Base-by-base conservation (phyloP, 805 yeast species). In the Wickerhamiella brachini region DNA sequence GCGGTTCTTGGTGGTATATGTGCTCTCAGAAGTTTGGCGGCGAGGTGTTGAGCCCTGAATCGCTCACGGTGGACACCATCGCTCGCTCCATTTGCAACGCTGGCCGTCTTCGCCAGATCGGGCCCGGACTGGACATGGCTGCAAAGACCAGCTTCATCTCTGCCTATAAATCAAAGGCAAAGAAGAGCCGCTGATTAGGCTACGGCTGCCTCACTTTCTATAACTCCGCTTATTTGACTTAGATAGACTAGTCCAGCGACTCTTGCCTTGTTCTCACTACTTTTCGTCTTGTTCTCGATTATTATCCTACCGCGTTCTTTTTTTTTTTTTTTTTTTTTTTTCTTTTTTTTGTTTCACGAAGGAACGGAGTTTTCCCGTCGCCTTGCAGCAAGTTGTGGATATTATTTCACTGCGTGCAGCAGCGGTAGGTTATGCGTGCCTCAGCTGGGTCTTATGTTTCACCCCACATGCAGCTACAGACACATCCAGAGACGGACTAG, bases 41-140 rank as follows among this genome's bases (percentile, higher is more conserved):
- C 12, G 60, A 58, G 44, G 64, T 66, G 2, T 26, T 62, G 31
- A 47, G 54, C 13, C 52, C 52, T 20, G 53, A 54, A 23, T 43
- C 49, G 7, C 29, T 53, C 21, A 37, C 53, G 7, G 46, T 48
- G 15, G 57, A 51, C 13, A 54, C 53, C 17, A 44, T 63, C 9
- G 53, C 59, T 26, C 63, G 60, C 41, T 54, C 57, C 5, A 56
- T 68, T 6, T 60, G 66, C 44, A 53, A 59, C 8, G 56, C 62
- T 29, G 83, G 83, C 29, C 71, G 76, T 50, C 63, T 76, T 51
- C 73, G 75, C 51, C 62, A 72, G 3, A 69, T 79, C 0, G 78
- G 80, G 3, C 65, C 65, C 15, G 69, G 69, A 1, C 66, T 81
- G 34, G 69, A 68, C 39, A 52, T 69, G 1, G 60, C 58, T 1